A percentile compares a stretch with the other conserved stretches of the same genome.
Evolutionary conservation across 177 flowering plant genomes (phyloP).

Genomic region (Vitis hybrid): DNA sequence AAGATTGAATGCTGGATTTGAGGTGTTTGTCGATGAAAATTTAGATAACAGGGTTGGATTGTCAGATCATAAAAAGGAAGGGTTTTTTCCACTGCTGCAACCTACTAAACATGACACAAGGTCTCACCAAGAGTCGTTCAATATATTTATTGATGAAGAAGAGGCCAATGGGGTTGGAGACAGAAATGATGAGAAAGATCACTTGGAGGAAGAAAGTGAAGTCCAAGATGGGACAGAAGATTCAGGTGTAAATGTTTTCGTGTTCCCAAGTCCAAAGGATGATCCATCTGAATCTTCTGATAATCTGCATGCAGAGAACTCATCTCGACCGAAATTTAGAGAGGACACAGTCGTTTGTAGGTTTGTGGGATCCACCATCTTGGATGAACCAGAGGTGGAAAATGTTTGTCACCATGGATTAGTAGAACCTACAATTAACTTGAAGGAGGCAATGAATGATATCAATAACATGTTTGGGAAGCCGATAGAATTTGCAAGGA

Average conservation of each 20-base stretch:
- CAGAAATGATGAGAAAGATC: constrained; percentile 17
- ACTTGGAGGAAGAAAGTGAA: constrained; percentile 9
- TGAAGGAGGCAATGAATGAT: constrained; percentile 94
- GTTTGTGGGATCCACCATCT: constrained; percentile 84
- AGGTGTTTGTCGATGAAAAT: constrained; percentile 64
- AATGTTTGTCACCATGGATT: constrained; percentile 95
- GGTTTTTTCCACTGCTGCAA: constrained; percentile 4
- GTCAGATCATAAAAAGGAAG: constrained; percentile 18
- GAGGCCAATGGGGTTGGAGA: constrained; percentile 28
- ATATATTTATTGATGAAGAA: constrained; percentile 65
- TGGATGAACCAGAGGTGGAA: constrained; percentile 75
- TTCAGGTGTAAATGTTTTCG: constrained; percentile 32
- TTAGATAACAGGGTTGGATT: constrained; percentile 26
- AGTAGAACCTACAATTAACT: constrained; percentile 89
- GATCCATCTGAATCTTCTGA: constrained; percentile 38
- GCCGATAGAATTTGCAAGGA: constrained; percentile 81
- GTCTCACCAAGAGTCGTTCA: constrained; percentile 41
- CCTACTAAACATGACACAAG: constrained; percentile 1
- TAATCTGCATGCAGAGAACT: constrained; percentile 26
- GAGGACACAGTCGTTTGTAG: constrained; percentile 80
- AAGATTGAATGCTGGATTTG: constrained; percentile 31
- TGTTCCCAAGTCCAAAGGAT: constrained; percentile 48
- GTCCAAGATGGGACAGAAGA: constrained; percentile 16
- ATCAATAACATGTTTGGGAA: constrained; percentile 90
- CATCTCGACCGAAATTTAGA: constrained; percentile 30